Evolutionary conservation across 352 stramenopile species (phyloP), one percentile per base, ranked within the genome.

Genomic region (Phytophthora brassicae): DNA sequence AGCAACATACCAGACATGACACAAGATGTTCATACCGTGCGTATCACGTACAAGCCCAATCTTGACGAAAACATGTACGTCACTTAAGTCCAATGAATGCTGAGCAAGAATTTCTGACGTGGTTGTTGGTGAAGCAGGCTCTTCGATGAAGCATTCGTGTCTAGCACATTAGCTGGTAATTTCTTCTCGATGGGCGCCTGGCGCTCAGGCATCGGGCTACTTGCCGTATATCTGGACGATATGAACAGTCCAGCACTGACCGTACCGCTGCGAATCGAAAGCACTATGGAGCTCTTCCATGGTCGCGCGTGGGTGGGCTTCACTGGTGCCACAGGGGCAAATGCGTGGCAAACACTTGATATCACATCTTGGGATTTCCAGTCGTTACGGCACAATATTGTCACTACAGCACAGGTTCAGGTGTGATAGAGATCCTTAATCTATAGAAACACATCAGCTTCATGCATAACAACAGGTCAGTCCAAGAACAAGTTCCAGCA

Each of bases 231-330:
- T 51, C n/a, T 98, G n/a, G 72, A 97, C 51, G 84, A 96, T 60
- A 74, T 94, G 55, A 76, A 90, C 64, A 84, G 65, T 17, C 89
- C 84, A 2, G 77, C 84, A 11, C 60, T 98, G 14, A 82, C 73
- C 9, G 88, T 97, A 12, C 89, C 90, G 20, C 49, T 98, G 17
- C 90, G 96, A 45, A 58, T 98, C 9, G 88, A 94, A 39, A 65
- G 71, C 20, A 89, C 77, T 4, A 53, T 98, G 33, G 70, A 87
- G 45, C 75, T 98, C 8, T 75, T 85, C 41, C 92, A 96, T 41
- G 82, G 82, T 9, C 81, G 91, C 2, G 86, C 89, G 3, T 98
- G 79, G 72, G 88, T 98, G 0, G 94, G 94, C n/a, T 97, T 98
- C 62, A 97, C 94, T 1, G 89, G 87, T 2, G 78, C 89, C 24